A percentile compares a stretch with the other conserved stretches of the same genome.
phyloP scores from a whole-genome alignment of 179 eudicot genomes.

The Corrigiola litoralis region DNA sequence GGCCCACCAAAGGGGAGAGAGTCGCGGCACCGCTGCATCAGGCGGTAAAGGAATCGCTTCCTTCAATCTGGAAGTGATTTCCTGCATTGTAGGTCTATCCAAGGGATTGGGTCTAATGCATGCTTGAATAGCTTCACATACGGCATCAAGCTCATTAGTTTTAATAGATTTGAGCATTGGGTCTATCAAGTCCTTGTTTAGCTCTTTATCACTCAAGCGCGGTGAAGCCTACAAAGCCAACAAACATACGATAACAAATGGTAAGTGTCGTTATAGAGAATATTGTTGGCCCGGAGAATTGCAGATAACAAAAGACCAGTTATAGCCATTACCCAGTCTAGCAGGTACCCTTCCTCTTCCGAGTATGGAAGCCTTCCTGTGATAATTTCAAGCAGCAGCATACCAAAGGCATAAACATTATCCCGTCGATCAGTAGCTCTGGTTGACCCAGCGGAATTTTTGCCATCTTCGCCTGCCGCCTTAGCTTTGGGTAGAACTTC shows the following conservation, averaged over 20 bases:
- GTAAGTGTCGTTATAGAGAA: background rate
- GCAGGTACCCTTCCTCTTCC: slow-evolving; percentile 58
- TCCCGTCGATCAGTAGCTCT: slow-evolving; percentile 42
- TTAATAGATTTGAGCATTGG: slow-evolving; percentile 64
- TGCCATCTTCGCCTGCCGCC: slow-evolving; percentile 30
- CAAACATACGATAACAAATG: background rate
- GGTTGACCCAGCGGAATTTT: slow-evolving; percentile 28
- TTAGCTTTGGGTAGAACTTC: slow-evolving; percentile 33
- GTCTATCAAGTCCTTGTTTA: slow-evolving; percentile 45
- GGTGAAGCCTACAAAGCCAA: slow-evolving; percentile 44
- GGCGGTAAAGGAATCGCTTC: slow-evolving; percentile 56
- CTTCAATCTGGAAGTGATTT: slow-evolving; percentile 41
- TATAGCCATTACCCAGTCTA: slow-evolving; percentile 57
- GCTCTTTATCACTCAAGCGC: slow-evolving; percentile 44
- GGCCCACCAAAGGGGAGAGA: slow-evolving; percentile 97
- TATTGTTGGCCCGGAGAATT: background rate
- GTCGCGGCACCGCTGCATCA: slow-evolving; percentile 75
- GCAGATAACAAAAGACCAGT: background rate
- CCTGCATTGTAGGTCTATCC: slow-evolving; percentile 63
- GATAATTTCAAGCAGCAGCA: slow-evolving; percentile 74
- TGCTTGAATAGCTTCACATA: slow-evolving; percentile 58
- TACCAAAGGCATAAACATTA: slow-evolving; percentile 66
- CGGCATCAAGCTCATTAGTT: slow-evolving; percentile 55
- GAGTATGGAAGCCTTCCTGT: slow-evolving; percentile 71
- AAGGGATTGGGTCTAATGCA: slow-evolving; percentile 49